A percentile compares a stretch with the other conserved stretches of the same genome.
Evolutionary conservation across 2,329 filamentous ascomycete species (phyloP).

Genomic region (Clonostachys solani): DNA sequence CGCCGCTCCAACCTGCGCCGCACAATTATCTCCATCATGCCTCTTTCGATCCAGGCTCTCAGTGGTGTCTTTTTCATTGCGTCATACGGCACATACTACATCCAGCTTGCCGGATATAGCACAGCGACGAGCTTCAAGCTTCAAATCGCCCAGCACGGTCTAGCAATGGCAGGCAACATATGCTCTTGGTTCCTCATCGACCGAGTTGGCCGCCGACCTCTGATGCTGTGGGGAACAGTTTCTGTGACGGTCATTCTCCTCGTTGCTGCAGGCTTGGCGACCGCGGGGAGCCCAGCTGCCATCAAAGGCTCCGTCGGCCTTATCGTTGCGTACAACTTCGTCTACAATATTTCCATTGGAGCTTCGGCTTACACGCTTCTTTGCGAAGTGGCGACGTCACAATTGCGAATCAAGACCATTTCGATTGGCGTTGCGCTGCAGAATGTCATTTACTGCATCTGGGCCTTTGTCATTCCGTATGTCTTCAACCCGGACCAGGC

Average conservation of each 20-base stretch:
- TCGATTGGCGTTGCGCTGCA: slow-evolving; percentile 30
- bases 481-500: slow-evolving; percentile 33
- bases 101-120: slow-evolving; percentile 30
- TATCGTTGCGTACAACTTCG: slow-evolving; percentile 29
- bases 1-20: slow-evolving; percentile 29
- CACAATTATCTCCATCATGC: slow-evolving; percentile 29
- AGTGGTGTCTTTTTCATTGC: slow-evolving; percentile 24
- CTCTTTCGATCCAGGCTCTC: slow-evolving; percentile 25
- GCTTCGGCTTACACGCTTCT: slow-evolving; percentile 37
- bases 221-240: slow-evolving; percentile 15
- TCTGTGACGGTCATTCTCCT: slow-evolving; percentile 12
- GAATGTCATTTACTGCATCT: slow-evolving; percentile 26
- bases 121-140: slow-evolving; percentile 25
- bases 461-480: slow-evolving; percentile 34
- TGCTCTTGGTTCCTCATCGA: slow-evolving; percentile 17
- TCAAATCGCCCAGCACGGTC: slow-evolving; percentile 18
- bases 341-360: slow-evolving; percentile 36
- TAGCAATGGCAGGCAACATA: slow-evolving; percentile 17
- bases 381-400: slow-evolving; percentile 29
- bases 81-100: slow-evolving; percentile 34
- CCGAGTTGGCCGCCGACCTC: slow-evolving; percentile 17
- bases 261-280: slow-evolving; percentile 19
- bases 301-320: slow-evolving; percentile 22
- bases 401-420: slow-evolving; percentile 29
- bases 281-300: slow-evolving; percentile 11